Conservation (phyloP, 805 yeast species). For the Metschnikowia peoriensis region DNA sequence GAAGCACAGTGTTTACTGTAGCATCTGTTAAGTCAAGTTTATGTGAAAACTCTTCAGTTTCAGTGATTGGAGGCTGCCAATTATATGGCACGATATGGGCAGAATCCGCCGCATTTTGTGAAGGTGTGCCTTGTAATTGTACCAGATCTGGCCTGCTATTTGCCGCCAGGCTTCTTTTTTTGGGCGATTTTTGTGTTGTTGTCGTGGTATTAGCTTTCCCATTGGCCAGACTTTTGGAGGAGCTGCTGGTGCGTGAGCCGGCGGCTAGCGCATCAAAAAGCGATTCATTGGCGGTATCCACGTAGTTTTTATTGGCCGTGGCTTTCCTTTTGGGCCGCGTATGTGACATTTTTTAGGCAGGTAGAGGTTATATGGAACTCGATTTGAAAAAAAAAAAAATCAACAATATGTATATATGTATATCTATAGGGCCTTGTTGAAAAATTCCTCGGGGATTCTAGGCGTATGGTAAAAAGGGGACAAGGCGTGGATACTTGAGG, state of each 20-base stretch:
- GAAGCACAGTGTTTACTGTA: conserved; percentile 36
- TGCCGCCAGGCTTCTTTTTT: not conserved
- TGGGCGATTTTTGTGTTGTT: conserved; percentile 5
- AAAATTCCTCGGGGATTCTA: not conserved
- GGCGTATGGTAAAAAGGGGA: too few species aligned
- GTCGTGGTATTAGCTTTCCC: not conserved
- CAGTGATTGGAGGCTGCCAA: conserved; percentile 47
- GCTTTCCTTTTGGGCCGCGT: conserved; percentile 20
- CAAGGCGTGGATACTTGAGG: too few species aligned
- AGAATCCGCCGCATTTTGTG: not conserved
- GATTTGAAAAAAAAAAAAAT: not conserved
- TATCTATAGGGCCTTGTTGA: not conserved
- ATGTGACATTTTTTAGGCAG: conserved; percentile 11
- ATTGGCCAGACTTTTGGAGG: not conserved
- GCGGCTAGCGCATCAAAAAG: conserved; percentile 11
- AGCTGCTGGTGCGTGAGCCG: conserved; percentile 1
- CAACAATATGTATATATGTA: not conserved
- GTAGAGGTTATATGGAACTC: too few species aligned
- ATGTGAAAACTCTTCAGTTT: conserved; percentile 42
- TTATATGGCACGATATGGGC: conserved; percentile 25
- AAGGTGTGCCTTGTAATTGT: not conserved
- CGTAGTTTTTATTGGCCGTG: conserved; percentile 20
- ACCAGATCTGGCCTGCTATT: not conserved
- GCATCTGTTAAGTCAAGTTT: conserved; percentile 43
- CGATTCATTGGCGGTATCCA: conserved; percentile 16